phyloP scores from a whole-genome alignment of 176 grass and related monocot genomes.

The Puya raimondii region DNA sequence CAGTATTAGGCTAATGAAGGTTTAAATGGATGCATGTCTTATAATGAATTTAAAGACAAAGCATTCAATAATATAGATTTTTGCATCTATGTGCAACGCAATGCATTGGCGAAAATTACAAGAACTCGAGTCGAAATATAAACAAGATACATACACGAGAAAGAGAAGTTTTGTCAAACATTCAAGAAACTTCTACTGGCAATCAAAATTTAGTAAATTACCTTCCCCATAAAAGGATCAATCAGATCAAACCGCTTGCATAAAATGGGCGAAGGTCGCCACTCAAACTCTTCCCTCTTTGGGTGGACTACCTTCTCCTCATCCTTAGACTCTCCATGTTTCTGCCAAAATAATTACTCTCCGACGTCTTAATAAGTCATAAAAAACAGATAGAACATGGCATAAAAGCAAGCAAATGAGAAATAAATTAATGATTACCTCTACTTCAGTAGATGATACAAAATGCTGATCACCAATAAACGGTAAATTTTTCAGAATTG shows the following conservation, averaged over 20 bases:
- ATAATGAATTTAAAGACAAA: neutral
- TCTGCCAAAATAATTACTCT: constrained; percentile 27
- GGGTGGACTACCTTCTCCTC: constrained; percentile 42
- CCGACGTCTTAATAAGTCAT: neutral
- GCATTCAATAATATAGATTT: neutral
- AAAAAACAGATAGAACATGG: neutral
- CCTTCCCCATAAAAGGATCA: constrained; percentile 97
- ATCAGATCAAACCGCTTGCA: constrained; percentile 94
- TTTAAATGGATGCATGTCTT: neutral
- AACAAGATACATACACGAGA: no score
- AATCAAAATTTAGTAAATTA: constrained; percentile 10
- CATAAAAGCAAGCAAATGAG: neutral
- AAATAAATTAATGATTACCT: constrained; percentile 36
- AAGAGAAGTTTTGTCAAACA: neutral
- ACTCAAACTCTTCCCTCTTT: constrained; percentile 69
- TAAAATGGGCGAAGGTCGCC: constrained; percentile 74
- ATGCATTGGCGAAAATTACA: neutral
- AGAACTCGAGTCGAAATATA: no score
- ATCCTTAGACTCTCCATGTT: constrained; percentile 24
- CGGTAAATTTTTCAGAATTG: constrained; percentile 29
- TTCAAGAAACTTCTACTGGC: neutral
- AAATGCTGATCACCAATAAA: constrained; percentile 50
- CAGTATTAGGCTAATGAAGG: neutral
- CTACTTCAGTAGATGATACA: constrained; percentile 46
- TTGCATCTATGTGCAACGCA: neutral